phyloP scores from a whole-genome alignment of 2,329 filamentous ascomycete genomes.

The Hirsutella thompsonii region DNA sequence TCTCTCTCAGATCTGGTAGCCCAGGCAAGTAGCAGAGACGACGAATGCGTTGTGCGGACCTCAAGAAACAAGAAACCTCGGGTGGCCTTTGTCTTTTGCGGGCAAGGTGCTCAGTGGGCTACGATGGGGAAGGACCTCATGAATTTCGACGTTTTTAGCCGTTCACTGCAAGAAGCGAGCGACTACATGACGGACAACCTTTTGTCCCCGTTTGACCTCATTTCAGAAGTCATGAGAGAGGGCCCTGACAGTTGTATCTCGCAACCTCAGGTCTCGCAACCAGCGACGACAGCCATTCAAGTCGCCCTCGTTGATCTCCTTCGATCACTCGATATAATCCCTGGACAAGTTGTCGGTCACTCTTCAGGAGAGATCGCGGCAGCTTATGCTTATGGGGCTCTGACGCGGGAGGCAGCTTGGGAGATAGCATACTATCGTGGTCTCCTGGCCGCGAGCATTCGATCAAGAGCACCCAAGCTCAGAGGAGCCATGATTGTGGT shows the following conservation, averaged over 20 bases:
- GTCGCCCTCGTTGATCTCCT: constrained; percentile 28
- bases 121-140: constrained; percentile 28
- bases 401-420: constrained; percentile 25
- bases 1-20: constrained; percentile 18
- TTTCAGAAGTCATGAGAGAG: constrained; percentile 21
- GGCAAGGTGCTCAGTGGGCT: constrained; percentile 29
- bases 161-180: constrained; percentile 22
- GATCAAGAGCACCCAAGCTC: constrained; percentile 11
- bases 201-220: constrained; percentile 18
- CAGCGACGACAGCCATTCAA: constrained; percentile 28
- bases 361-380: constrained; percentile 35
- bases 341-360: constrained; percentile 26
- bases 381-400: constrained; percentile 23
- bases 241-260: constrained; percentile 15
- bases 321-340: constrained; percentile 16
- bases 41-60: constrained; percentile 10
- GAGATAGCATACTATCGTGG: constrained; percentile 28
- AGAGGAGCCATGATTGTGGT: constrained; percentile 29
- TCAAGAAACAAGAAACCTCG: constrained; percentile 13
- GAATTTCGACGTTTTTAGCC: constrained; percentile 26
- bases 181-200: constrained; percentile 16
- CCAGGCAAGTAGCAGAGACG: constrained; percentile 12
- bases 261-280: constrained; percentile 24
- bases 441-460: constrained; percentile 17
- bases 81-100: constrained; percentile 29